Evolutionary conservation across 345 rosid genomes (phyloP).

Genomic region (Clausena lansium): DNA sequence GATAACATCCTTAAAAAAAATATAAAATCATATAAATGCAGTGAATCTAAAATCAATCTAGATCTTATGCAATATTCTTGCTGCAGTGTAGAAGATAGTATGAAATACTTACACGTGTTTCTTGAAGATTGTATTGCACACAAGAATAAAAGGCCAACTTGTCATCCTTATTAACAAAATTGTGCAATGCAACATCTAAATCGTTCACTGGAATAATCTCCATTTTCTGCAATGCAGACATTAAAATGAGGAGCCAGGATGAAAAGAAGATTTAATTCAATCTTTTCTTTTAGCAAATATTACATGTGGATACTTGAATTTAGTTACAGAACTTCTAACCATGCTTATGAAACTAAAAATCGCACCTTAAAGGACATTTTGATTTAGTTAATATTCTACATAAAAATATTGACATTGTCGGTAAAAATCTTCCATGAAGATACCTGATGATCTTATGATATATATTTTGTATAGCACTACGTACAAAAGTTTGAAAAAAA

Average conservation of each 20-base stretch:
- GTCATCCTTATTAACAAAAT: slow-evolving; percentile 97
- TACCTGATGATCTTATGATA: background rate
- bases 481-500: background rate
- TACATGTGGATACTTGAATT: background rate
- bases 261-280: background rate
- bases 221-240: slow-evolving; percentile 74
- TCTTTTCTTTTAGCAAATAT: too few species aligned
- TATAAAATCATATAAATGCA: background rate
- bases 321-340: background rate
- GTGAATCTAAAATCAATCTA: slow-evolving; percentile 4
- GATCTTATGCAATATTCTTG: background rate
- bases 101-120: slow-evolving; percentile 77
- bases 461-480: background rate
- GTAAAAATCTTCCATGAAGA: background rate
- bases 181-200: slow-evolving; percentile 87
- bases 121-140: slow-evolving; percentile 83
- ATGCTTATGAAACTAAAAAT: slow-evolving; percentile 8
- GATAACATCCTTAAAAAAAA: background rate
- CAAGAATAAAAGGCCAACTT: slow-evolving; percentile 87
- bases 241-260: slow-evolving; percentile 15
- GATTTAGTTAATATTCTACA: background rate
- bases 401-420: background rate
- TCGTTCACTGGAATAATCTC: slow-evolving; percentile 97
- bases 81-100: slow-evolving; percentile 2
- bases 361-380: background rate